Base-by-base conservation (phyloP, 371 early-diverging fungal genomes). In the Lichtheimia ramosa region DNA sequence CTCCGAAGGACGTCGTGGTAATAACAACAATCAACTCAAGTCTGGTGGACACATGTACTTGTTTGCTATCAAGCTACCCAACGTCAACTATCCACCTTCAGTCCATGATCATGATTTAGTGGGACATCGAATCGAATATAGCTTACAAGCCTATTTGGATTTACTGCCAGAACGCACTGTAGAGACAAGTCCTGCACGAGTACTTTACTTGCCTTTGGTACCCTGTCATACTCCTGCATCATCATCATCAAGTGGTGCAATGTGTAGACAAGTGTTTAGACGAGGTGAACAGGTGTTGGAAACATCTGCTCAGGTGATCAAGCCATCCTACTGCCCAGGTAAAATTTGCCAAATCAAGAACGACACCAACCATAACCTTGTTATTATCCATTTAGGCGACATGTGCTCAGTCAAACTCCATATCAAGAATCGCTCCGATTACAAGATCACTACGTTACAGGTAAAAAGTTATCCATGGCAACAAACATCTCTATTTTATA, bases 241-340 rank as follows among this genome's bases (percentile, higher is more conserved):
- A 8, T 10, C 34, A 34, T 10, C 10, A 1, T 1, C 10, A 8
- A 10, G 34, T 34, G 48, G 49, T 27, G 24, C 51, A 34, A 68
- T 54, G 34, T 57, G 59, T 51, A 56, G 56, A 7, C 60, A 68
- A 41, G 46, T 61, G 4, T 70, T 69, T 60, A 51, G 62, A 51
- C 66, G 69, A 20, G 65, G 63, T 18, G 42, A 56, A 16, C 53
- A 61, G 5, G 43, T 43, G 20, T 52, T 77, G 18, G 58, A 71
- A 54, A 51, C 72, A 16, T 69, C 64, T 14, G 72, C 69, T 15
- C 69, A 76, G 56, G 40, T 76, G 21, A 59, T 65, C 16, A 71
- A 69, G 43, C 54, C 80, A 12, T 66, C 69, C 18, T 74, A 74
- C 51, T 79, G 80, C 51, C 76, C 76, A 65, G 80, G 79, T 75